Percentiles rank a stretch among this genome's conserved stretches.
Evolutionary conservation across 2,329 filamentous ascomycete species (phyloP).

Genomic region (Pseudogymnoascus sp.): DNA sequence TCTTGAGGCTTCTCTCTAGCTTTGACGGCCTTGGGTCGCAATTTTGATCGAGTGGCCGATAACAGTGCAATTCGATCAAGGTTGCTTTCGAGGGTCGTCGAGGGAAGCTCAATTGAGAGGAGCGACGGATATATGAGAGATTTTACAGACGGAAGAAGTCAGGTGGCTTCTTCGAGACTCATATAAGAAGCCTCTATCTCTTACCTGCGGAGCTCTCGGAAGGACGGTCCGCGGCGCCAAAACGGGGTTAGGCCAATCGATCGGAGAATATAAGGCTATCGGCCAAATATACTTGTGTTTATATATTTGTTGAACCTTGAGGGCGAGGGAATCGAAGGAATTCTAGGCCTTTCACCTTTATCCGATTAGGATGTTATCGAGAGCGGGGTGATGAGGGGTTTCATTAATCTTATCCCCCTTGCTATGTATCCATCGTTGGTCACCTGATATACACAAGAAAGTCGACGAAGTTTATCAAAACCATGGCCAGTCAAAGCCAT

Average conservation of each 20-base stretch:
- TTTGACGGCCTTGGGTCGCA: neutral
- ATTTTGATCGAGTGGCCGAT: neutral
- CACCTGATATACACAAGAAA: neutral
- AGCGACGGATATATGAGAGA: neutral
- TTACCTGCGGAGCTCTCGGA: conserved; percentile 4
- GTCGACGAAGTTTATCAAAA: neutral
- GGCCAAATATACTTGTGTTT: neutral
- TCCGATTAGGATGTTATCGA: conserved; percentile 9
- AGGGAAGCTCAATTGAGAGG: neutral
- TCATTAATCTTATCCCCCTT: neutral
- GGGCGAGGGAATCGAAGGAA: neutral
- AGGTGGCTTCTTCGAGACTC: conserved; percentile 7
- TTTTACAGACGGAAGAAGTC: neutral
- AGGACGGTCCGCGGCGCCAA: neutral
- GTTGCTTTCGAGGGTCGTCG: neutral
- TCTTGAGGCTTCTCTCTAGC: neutral
- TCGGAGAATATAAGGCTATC: neutral
- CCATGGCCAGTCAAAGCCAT: neutral
- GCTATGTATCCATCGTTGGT: neutral
- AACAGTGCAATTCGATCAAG: neutral
- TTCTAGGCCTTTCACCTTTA: neutral
- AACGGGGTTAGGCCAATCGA: neutral
- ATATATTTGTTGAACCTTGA: conserved; percentile 3
- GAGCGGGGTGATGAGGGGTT: conserved; percentile 9
- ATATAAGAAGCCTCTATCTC: conserved; percentile 6